A percentile compares a stretch with the other conserved stretches of the same genome.
Evolutionary conservation across 768 basidiomycete species (phyloP).

Genomic region (Hortiboletus campestris): DNA sequence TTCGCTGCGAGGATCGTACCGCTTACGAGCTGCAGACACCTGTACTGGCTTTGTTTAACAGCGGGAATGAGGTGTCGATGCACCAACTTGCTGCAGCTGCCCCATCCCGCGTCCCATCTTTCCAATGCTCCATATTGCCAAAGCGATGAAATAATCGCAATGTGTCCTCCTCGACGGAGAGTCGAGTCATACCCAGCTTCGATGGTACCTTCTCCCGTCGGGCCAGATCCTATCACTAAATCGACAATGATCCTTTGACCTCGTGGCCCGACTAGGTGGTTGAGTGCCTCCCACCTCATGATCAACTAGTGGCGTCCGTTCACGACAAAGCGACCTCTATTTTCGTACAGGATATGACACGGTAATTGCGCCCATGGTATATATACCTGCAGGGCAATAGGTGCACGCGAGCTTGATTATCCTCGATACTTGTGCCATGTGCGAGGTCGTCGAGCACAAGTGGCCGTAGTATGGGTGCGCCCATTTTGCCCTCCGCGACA

Average conservation of each 20-base stretch:
- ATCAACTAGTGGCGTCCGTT: background rate
- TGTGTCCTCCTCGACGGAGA: background rate
- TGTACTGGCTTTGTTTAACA: background rate
- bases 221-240: background rate
- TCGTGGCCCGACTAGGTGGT: background rate
- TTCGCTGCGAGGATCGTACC: conserved; percentile 6
- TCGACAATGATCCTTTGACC: background rate
- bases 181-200: background rate
- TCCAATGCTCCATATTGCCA: background rate
- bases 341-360: background rate
- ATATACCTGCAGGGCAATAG: background rate
- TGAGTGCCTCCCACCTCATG: background rate
- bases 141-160: background rate
- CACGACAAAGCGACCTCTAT: background rate
- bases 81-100: background rate
- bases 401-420: background rate
- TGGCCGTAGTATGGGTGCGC: conserved; percentile 8
- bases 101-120: background rate
- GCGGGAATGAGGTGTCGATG: background rate
- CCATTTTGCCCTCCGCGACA: background rate
- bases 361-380: background rate
- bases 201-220: background rate
- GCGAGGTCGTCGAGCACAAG: conserved; percentile 2
- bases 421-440: background rate
- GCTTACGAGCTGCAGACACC: background rate